Evolutionary conservation across 2,329 filamentous ascomycete species (phyloP).

Genomic region (Aspergillus floridensis): DNA sequence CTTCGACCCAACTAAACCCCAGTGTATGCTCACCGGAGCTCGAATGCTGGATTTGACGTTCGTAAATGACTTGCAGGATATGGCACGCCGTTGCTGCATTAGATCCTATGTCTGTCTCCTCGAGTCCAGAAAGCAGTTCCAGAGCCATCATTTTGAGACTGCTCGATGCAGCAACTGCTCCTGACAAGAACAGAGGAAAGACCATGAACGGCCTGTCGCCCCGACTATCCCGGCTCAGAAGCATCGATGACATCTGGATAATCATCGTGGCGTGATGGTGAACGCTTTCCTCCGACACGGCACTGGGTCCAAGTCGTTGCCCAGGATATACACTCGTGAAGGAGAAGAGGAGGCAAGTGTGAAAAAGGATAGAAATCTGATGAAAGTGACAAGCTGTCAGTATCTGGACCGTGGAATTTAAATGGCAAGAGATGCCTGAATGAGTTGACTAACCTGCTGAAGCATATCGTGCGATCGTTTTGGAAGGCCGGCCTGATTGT

Average conservation of each 20-base stretch:
- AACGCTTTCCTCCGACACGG: slow-evolving; percentile 43
- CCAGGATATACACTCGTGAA: slow-evolving; percentile 54
- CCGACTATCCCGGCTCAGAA: slow-evolving; percentile 39
- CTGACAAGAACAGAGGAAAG: slow-evolving; percentile 57
- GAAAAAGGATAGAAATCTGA: slow-evolving; percentile 45
- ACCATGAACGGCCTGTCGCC: slow-evolving; percentile 48
- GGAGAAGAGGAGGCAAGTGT: slow-evolving; percentile 52
- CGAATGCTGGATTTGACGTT: slow-evolving; percentile 46
- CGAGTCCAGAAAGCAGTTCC: slow-evolving; percentile 49
- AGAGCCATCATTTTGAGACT: slow-evolving; percentile 48
- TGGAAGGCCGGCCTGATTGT: slow-evolving; percentile 38
- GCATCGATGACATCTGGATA: slow-evolving; percentile 41
- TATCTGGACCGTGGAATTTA: slow-evolving; percentile 5
- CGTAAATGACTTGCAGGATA: slow-evolving; percentile 49
- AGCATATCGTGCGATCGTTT: slow-evolving; percentile 38
- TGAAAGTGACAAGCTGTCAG: neutral
- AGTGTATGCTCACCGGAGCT: slow-evolving; percentile 40
- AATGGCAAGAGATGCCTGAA: neutral
- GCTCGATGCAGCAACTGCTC: slow-evolving; percentile 41
- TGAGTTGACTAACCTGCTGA: slow-evolving; percentile 42
- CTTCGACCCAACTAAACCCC: slow-evolving; percentile 51
- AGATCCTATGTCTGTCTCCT: slow-evolving; percentile 48
- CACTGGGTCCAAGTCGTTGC: slow-evolving; percentile 44
- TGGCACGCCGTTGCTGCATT: slow-evolving; percentile 47
- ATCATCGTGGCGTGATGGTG: slow-evolving; percentile 47